phyloP scores from a whole-genome alignment of 106 monocot genomes.

The Ottelia alismoides region DNA sequence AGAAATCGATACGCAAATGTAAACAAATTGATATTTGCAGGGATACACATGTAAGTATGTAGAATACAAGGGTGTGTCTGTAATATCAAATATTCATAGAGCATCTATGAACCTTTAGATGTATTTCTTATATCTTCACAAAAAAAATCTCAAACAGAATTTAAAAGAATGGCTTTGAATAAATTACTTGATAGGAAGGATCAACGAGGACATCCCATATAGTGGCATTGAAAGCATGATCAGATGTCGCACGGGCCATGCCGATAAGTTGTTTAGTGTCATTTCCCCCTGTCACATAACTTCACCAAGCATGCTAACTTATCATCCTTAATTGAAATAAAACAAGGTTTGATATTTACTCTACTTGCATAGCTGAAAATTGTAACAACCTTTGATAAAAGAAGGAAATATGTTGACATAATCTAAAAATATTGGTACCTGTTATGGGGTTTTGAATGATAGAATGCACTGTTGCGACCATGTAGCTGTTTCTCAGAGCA shows the following conservation, averaged over 20 bases:
- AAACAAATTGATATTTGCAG: no score
- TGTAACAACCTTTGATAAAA: neutral
- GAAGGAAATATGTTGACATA: neutral
- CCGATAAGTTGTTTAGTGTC: conserved; percentile 79
- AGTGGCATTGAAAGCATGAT: conserved; percentile 98
- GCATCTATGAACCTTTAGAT: no score
- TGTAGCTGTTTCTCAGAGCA: conserved; percentile 88
- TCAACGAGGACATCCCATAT: conserved; percentile 99
- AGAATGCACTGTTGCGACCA: conserved; percentile 89
- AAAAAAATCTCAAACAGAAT: no score
- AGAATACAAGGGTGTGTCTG: no score
- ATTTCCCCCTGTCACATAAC: conserved; percentile 70
- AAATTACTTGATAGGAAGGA: conserved; percentile 90
- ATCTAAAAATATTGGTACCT: conserved; percentile 28
- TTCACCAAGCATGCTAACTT: conserved; percentile 67
- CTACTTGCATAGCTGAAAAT: neutral
- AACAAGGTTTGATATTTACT: no score
- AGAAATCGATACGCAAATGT: no score
- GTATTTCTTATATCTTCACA: no score
- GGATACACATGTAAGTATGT: no score
- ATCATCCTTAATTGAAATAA: conserved; percentile 39
- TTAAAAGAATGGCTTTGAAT: no score
- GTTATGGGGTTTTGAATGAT: conserved; percentile 28
- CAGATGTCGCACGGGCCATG: conserved; percentile 98
- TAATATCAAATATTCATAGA: no score